Evolutionary conservation across 306 rosid genomes (phyloP), one percentile per base, ranked within the genome.

Genomic region (Vigna angularis): DNA sequence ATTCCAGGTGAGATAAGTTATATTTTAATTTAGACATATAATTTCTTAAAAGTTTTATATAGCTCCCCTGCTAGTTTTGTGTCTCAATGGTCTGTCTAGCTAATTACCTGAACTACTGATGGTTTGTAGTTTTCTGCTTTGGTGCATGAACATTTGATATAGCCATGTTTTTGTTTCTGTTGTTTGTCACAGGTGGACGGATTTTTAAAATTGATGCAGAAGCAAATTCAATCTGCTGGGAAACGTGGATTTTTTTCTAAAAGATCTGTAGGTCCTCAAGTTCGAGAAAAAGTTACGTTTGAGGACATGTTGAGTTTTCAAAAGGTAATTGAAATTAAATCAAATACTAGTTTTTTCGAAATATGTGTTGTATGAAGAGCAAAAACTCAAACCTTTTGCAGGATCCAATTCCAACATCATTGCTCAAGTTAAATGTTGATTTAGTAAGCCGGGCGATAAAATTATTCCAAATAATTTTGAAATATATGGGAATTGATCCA

Each of bases 261-360:
- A 85, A 90, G 88, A 83, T 87, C 98, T 30, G 76, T 90, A 30
- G 97, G 93, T 62, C 89, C 93, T 56, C 98, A 90, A 84, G 75
- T 85, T 67, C 89, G 90, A 44, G 97, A 93, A 45, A 96, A 73
- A 62, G 89, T 86, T 81, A 91, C 96, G 59, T 96, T 96, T 72
- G 99, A 93, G 82, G 98, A 96, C 72, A 96, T 96, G 99, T 66
- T 96, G 66, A 90, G 96, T 86, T 96, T 93, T 81, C 99, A 96
- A 85, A 96, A 93, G 98, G 99, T 96, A 63, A 67, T 22, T 5
- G 20, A 52, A 64, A 67, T 22, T 9, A 20, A 52, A 64, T 24
- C 32, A 53, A 57, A 40, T 79, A 36, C 44, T 47, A 40, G 3
- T 52, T 78, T 83, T 34, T 44, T n/a, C 1, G 9, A 10, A 22